phyloP scores from a whole-genome alignment of 1,139 yeast species.

The Scheffersomyces insectosa region DNA sequence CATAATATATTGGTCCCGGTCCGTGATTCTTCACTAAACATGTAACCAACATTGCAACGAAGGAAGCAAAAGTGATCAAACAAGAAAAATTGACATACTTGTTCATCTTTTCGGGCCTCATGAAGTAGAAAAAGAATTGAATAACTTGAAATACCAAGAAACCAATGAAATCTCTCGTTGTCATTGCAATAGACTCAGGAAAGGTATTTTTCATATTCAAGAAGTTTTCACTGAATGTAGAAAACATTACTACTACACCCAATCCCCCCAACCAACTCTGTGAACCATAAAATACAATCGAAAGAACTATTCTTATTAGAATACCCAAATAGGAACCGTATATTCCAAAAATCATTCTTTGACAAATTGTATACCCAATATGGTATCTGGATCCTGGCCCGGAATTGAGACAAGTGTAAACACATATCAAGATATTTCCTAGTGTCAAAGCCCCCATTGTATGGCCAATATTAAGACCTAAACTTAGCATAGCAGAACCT shows the following conservation, averaged over 20 bases:
- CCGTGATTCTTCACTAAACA: conserved; percentile 26
- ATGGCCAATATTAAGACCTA: conserved; percentile 41
- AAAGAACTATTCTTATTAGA: conserved; percentile 38
- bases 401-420: conserved; percentile 40
- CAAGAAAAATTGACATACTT: conserved; percentile 36
- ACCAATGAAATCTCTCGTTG: conserved; percentile 40
- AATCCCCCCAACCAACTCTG: conserved; percentile 44
- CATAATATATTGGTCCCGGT: conserved; percentile 31
- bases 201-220: conserved; percentile 34
- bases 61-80: conserved; percentile 37
- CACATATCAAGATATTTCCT: conserved; percentile 41
- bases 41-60: conserved; percentile 38
- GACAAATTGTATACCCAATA: conserved; percentile 46
- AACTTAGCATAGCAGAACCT: conserved; percentile 36
- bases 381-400: conserved; percentile 46
- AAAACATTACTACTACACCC: conserved; percentile 30
- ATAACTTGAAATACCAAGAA: conserved; percentile 43
- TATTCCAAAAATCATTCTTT: conserved; percentile 47
- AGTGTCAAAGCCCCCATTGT: conserved; percentile 40
- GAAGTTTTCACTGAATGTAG: conserved; percentile 27
- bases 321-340: conserved; percentile 43
- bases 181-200: conserved; percentile 32
- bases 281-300: conserved; percentile 42
- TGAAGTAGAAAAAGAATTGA: conserved; percentile 33
- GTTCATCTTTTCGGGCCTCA: conserved; percentile 39